Conservation (phyloP, 108 stramenopile species). For the Nitzschia palea region DNA sequence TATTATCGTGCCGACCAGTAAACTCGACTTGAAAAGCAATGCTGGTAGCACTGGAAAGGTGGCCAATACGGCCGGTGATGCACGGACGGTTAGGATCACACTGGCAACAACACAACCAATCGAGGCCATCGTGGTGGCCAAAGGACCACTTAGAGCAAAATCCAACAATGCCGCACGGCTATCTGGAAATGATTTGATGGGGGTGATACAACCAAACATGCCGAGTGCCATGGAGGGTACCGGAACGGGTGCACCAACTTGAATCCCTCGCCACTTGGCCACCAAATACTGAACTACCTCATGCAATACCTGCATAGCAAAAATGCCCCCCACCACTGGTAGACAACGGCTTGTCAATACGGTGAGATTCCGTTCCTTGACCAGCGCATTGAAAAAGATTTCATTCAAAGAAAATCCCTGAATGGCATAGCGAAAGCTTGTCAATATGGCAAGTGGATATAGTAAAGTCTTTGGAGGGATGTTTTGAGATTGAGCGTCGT, state of each 20-base stretch:
- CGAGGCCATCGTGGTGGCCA: constrained; percentile 28
- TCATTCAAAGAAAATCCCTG: constrained; percentile 64
- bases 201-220: constrained; percentile 56
- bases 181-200: constrained; percentile 69
- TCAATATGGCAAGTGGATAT: constrained; percentile 42
- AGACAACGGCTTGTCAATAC: constrained; percentile 39
- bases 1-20: constrained; percentile 59
- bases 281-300: constrained; percentile 62
- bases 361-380: constrained; percentile 50
- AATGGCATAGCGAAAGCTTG: constrained; percentile 58
- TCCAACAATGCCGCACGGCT: constrained; percentile 49
- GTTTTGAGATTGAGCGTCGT: no score
- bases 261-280: constrained; percentile 48
- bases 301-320: constrained; percentile 54
- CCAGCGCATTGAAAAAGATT: constrained; percentile 60
- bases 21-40: constrained; percentile 65
- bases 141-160: constrained; percentile 47
- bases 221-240: constrained; percentile 57
- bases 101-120: constrained; percentile 34
- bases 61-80: constrained; percentile 28
- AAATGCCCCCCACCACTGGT: constrained; percentile 60
- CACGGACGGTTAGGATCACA: constrained; percentile 21
- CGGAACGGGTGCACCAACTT: constrained; percentile 63
- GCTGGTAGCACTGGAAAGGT: constrained; percentile 64
- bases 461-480: no score